Evolutionary conservation across 129 eudicot genomes (phyloP), one percentile per base, ranked within the genome.

Genomic region (Lactuca sativa): DNA sequence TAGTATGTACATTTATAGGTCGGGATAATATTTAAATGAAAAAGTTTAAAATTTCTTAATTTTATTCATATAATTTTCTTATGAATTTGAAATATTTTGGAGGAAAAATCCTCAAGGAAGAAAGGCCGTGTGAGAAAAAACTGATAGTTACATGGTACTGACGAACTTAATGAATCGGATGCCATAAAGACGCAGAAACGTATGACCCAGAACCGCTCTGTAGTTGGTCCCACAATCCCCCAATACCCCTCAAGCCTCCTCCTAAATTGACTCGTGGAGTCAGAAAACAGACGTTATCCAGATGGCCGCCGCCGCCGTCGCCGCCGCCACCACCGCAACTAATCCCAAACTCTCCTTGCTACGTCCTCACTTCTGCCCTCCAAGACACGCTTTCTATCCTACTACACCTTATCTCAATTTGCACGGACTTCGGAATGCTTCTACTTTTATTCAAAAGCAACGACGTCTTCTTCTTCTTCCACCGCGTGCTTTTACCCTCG

Each of bases 301-400:
- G 14, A 75, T 75, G 80, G 62, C 80, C 69, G 16, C 41, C 76
- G 17, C 53, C 80, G 6, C 47, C 71, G 14, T 53, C 73, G 17
- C 31, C 66, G 3, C 58, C 60, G 11, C 43, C 67, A 4, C 61
- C 71, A 9, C 33, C 49, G 5, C 52, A 1, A 4, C 52, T 30
- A 9, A 55, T 31, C 76, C 15, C 41, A 66, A n/a, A 12, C 21
- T 66, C 69, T 72, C 59, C 14, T 48, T 73, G 10, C 71, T 61
- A 30, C 70, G 59, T 7, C 56, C 34, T 56, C 64, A 17, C 44
- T 4, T 61, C 33, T 41, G 56, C 43, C 31, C 31, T 54, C 56
- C 48, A 41, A 67, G 56, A 17, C 54, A 16, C 4, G 16, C 51
- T 62, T 70, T 18, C 12, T 15, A 8, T 43, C 69, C 69, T 38